Evolutionary conservation across 1,284 basidiomycete species (phyloP).

Genomic region (Abortiporus biennis): DNA sequence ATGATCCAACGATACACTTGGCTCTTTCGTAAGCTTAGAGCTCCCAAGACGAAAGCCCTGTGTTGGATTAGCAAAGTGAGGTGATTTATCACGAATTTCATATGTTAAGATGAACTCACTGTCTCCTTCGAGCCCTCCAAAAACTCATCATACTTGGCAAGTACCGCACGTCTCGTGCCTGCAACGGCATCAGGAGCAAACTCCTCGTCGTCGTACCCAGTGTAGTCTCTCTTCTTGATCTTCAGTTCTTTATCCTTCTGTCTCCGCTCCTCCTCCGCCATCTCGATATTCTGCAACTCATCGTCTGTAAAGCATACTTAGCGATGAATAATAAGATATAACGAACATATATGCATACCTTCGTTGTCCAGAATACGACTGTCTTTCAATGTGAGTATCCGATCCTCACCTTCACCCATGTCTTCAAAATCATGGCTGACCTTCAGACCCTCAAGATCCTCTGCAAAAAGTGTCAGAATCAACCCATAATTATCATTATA

Average conservation of each 20-base stretch:
- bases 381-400: conserved; percentile 95
- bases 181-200: conserved; percentile 61
- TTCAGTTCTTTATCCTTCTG: conserved; percentile 82
- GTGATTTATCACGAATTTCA: conserved; percentile 1
- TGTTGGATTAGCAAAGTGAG: conserved; percentile 7
- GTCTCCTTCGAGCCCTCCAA: conserved; percentile 63
- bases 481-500: conserved; percentile 1
- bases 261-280: conserved; percentile 80
- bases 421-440: conserved; percentile 93
- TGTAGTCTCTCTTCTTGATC: conserved; percentile 87
- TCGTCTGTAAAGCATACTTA: conserved; percentile 63
- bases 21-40: conserved; percentile 31
- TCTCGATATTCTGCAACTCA: conserved; percentile 91
- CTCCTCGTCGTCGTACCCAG: conserved; percentile 96
- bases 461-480: conserved; percentile 29
- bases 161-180: conserved; percentile 77
- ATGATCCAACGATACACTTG: conserved; percentile 35
- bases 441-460: conserved; percentile 89
- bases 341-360: conserved; percentile 39
- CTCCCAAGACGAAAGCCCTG: conserved; percentile 81
- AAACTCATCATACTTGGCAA: conserved; percentile 94
- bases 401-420: conserved; percentile 89
- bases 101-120: conserved; percentile 41
- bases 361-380: conserved; percentile 90
- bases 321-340: neutral